These are phyloP conservation scores for Umbelopsis vinacea DNA, from an alignment of 192 early-diverging fungal genomes.

Conservation along the genomic window DNA sequence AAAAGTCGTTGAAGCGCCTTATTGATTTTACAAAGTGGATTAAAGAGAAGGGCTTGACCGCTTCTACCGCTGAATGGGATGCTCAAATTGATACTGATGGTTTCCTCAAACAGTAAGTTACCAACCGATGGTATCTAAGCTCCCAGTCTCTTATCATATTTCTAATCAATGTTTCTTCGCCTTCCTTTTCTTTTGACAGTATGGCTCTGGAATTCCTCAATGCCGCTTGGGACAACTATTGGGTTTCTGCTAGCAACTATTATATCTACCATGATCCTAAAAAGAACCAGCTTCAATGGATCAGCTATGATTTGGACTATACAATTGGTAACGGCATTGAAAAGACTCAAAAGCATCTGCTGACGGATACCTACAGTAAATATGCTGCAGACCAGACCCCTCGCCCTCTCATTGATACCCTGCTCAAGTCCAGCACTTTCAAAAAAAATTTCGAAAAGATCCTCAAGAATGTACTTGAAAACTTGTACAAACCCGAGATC, in stretches of 20 bases:
- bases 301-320: constrained; percentile 43
- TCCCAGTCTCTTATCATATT: too few relatives aligned
- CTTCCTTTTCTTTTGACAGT: background rate
- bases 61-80: constrained; percentile 33
- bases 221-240: constrained; percentile 42
- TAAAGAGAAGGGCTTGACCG: constrained; percentile 2
- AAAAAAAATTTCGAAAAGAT: constrained; percentile 40
- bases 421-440: constrained; percentile 38
- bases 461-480: constrained; percentile 34
- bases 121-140: background rate
- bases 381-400: constrained; percentile 19
- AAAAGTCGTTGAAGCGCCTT: constrained; percentile 17
- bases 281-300: constrained; percentile 40
- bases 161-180: background rate
- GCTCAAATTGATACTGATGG: constrained; percentile 26
- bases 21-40: constrained; percentile 38
- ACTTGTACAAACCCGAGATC: constrained; percentile 39
- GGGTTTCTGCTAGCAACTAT: constrained; percentile 39
- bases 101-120: constrained; percentile 31
- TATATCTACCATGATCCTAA: constrained; percentile 46
- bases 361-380: constrained; percentile 26
- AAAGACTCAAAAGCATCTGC: background rate
- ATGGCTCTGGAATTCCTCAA: constrained; percentile 45
- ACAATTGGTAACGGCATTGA: constrained; percentile 40
- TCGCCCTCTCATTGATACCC: constrained; percentile 34